Conservation (phyloP, 2,329 filamentous ascomycete species). For the Simplicillium aogashimaense region DNA sequence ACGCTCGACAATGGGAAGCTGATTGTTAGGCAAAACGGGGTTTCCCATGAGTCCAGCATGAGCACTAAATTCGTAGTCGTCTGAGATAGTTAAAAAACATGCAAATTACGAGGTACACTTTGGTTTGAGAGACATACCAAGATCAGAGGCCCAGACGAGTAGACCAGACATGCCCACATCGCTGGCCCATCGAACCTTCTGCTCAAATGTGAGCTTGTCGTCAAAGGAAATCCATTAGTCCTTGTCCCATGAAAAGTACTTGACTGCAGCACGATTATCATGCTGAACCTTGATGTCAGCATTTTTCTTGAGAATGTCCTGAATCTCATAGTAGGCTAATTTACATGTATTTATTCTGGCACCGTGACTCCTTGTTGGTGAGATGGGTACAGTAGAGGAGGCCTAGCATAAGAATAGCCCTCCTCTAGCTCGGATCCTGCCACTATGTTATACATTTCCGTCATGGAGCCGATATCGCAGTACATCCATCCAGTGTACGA, state of each 20-base stretch:
- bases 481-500: slow-evolving; percentile 1
- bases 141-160: slow-evolving; percentile 9
- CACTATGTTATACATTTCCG: not conserved
- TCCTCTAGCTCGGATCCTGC: too few species aligned
- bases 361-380: too few species aligned
- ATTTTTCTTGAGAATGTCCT: slow-evolving; percentile 6
- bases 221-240: slow-evolving; percentile 12
- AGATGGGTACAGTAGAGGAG: too few species aligned
- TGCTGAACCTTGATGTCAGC: slow-evolving; percentile 7
- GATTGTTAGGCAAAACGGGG: too few species aligned
- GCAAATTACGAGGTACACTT: too few species aligned
- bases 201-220: slow-evolving; percentile 9
- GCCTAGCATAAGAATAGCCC: too few species aligned
- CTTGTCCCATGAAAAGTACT: slow-evolving; percentile 9
- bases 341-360: too few species aligned
- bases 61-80: too few species aligned
- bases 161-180: slow-evolving; percentile 4
- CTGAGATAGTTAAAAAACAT: too few species aligned
- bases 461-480: slow-evolving; percentile 10
- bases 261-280: slow-evolving; percentile 11
- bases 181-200: slow-evolving; percentile 8
- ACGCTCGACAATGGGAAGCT: too few species aligned
- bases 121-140: not conserved
- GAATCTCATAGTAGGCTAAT: slow-evolving; percentile 4
- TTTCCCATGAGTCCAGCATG: too few species aligned